Evolutionary conservation across 1,284 basidiomycete genomes (phyloP).

Genomic region (Irpex sp.): DNA sequence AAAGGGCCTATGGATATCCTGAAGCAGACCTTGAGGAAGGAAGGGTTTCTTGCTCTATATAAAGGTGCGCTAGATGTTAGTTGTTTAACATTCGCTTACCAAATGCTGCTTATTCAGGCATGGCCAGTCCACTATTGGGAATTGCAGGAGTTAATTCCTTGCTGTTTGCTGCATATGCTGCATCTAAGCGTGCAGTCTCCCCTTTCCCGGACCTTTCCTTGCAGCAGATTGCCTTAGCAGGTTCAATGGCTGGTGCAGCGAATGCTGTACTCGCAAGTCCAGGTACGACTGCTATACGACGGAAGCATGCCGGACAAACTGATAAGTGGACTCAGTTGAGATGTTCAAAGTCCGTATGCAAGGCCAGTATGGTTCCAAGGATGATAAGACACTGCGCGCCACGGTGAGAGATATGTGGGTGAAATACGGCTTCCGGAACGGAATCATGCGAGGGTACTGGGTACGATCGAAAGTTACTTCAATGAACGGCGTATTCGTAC

Average conservation of each 20-base stretch:
- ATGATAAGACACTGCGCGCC: slow-evolving; percentile 73
- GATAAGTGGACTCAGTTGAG: slow-evolving; percentile 48
- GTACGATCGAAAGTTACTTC: slow-evolving; percentile 36
- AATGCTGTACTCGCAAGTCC: slow-evolving; percentile 90
- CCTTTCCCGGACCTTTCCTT: slow-evolving; percentile 84
- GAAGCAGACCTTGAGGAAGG: slow-evolving; percentile 75
- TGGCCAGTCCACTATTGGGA: slow-evolving; percentile 90
- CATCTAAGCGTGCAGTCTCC: slow-evolving; percentile 79
- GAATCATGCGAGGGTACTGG: slow-evolving; percentile 97
- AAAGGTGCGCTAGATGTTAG: slow-evolving; percentile 56
- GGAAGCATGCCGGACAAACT: background rate
- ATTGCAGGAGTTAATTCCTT: slow-evolving; percentile 96
- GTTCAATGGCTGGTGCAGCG: slow-evolving; percentile 86
- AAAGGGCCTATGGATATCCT: slow-evolving; percentile 93
- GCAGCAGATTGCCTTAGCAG: slow-evolving; percentile 79
- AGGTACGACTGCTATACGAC: slow-evolving; percentile 42
- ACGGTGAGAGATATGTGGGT: slow-evolving; percentile 82
- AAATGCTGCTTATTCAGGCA: slow-evolving; percentile 47
- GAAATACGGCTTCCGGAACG: slow-evolving; percentile 79
- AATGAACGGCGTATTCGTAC: background rate
- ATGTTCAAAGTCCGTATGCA: slow-evolving; percentile 98
- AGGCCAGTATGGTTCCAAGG: slow-evolving; percentile 77
- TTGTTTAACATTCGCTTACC: background rate
- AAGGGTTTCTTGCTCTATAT: slow-evolving; percentile 88
- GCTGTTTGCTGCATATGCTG: slow-evolving; percentile 87